Evolutionary conservation across 352 stramenopile species (phyloP).

Genomic region (Saprolegnia parasitica): DNA sequence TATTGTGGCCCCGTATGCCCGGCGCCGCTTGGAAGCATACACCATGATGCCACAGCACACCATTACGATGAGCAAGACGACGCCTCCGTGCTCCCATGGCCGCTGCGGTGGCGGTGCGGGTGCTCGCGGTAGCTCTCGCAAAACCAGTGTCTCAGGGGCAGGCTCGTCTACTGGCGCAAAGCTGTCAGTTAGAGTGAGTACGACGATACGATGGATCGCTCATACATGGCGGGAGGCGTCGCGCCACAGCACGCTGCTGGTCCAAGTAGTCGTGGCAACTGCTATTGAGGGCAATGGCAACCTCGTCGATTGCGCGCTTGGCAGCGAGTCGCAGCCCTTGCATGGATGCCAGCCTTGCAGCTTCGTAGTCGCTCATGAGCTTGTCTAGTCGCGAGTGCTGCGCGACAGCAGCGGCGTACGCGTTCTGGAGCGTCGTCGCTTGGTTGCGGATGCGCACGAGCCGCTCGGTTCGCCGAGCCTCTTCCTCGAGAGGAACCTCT

Average conservation of each 20-base stretch:
- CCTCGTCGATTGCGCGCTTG: background rate
- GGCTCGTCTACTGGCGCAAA: no score
- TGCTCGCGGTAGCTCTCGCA: no score
- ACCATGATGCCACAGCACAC: no score
- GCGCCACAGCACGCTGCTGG: background rate
- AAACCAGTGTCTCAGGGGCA: no score
- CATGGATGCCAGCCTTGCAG: background rate
- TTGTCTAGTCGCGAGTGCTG: slow-evolving; percentile 1
- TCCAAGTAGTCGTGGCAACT: background rate
- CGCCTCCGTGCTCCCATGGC: no score
- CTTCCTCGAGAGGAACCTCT: background rate
- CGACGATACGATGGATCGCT: no score
- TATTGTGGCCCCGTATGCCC: no score
- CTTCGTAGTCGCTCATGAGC: background rate
- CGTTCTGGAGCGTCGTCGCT: background rate
- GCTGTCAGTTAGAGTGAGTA: no score
- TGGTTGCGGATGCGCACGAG: background rate
- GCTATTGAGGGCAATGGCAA: background rate
- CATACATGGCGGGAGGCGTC: no score
- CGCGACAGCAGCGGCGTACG: background rate
- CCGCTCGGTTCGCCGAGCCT: background rate
- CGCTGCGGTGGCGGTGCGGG: no score
- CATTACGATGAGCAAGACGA: no score
- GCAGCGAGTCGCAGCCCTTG: background rate
- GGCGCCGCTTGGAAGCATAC: no score